Evolutionary conservation across 176 grass and related monocot species (phyloP), one percentile per base, ranked within the genome.

Genomic region (Echinochloa phyllopogon): DNA sequence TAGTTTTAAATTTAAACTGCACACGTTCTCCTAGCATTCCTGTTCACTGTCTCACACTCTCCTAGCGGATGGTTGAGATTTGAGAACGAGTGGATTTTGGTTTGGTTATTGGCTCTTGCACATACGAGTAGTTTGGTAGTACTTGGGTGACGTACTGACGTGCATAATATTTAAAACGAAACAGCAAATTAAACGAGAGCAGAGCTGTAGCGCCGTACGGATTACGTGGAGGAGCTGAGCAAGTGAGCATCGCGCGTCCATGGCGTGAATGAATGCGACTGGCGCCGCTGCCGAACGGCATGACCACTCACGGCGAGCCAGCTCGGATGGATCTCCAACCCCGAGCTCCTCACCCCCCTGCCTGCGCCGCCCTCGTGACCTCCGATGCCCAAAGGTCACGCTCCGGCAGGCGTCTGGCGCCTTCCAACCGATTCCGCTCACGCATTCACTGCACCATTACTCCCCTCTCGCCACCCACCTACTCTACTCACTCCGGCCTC

Each of bases 361-460:
- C 23, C 60, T 9, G 48, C 5, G 47, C 40, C 60, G 48, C 48
- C 25, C 8, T 69, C 49, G 61, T 58, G 62, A 76, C 33, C 33
- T 44, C 56, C 75, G 12, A 16, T 65, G 11, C 50, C 61, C 15
- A 14, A 21, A 50, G 86, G 63, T 48, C 50, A 50, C 60, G 67
- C 25, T 29, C 39, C 40, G 45, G 80, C 80, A 50, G 60, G 12
- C 76, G 29, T 33, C 44, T 50, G 44, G 69, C 69, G 47, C 33
- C 69, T 7, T 69, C 87, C 71, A 81, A 89, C 83, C 23, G 64
- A 52, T 82, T 82, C 65, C 36, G 33, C 71, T 86, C 63, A 76
- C 77, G 77, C 83, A 84, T 82, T 89, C 21, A 89, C 39, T 81
- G 43, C 83, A 3, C 52, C 88, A 85, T 85, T 89, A 89, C 53